Conservation (phyloP, 306 rosid genomes). For the Malus sylvestris region DNA sequence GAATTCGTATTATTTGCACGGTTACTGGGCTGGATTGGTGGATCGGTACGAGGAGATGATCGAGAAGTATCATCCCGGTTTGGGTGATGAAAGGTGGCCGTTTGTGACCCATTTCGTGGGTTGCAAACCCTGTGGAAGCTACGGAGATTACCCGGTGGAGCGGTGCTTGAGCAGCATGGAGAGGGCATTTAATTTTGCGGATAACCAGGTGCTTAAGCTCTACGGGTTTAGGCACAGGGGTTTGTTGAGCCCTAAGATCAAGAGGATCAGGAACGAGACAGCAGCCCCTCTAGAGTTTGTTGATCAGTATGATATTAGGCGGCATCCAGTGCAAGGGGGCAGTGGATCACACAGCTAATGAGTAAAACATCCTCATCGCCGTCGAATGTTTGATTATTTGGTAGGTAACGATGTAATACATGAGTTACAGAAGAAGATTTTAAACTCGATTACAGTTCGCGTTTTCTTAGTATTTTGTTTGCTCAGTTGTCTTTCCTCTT, state of each 20-base stretch:
- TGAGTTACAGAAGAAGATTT: slow-evolving; percentile 15
- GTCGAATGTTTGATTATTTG: slow-evolving; percentile 21
- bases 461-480: slow-evolving; percentile 23
- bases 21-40: slow-evolving; percentile 97
- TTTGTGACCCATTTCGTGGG: slow-evolving; percentile 98
- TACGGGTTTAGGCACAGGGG: slow-evolving; percentile 93
- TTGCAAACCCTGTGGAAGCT: slow-evolving; percentile 98
- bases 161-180: slow-evolving; percentile 92
- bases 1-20: slow-evolving; percentile 89
- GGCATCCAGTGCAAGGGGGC: slow-evolving; percentile 27
- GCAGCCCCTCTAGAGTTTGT: slow-evolving; percentile 67
- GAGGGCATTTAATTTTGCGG: slow-evolving; percentile 95
- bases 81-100: slow-evolving; percentile 99
- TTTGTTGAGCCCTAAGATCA: slow-evolving; percentile 84
- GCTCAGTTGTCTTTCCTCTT: slow-evolving; percentile 20
- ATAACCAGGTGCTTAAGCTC: slow-evolving; percentile 83
- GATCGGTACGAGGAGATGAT: slow-evolving; percentile 96
- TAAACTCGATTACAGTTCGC: slow-evolving; percentile 34
- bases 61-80: slow-evolving; percentile 91
- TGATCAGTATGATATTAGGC: slow-evolving; percentile 73
- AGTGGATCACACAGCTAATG: slow-evolving; percentile 45
- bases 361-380: slow-evolving; percentile 2
- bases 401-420: slow-evolving; percentile 39
- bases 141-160: slow-evolving; percentile 96
- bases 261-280: slow-evolving; percentile 86